These are phyloP conservation scores for Yarrowia sp. DNA, from an alignment of 805 yeast genomes.

Conservation along the genomic window DNA sequence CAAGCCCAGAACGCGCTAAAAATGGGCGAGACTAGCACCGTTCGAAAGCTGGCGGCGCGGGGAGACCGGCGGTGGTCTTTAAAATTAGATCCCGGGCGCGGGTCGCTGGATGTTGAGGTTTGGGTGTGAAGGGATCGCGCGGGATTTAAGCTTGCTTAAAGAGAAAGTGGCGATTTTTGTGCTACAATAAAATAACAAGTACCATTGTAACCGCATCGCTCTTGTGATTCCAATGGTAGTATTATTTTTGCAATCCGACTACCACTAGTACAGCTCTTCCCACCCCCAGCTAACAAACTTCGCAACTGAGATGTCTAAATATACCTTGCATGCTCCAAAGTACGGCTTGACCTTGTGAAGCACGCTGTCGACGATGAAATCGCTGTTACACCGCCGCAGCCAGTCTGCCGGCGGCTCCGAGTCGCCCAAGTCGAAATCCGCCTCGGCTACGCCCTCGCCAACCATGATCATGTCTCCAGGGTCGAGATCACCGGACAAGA, in stretches of 20 bases:
- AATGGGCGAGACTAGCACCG: neutral
- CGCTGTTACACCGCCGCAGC: constrained; percentile 18
- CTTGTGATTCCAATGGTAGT: no score
- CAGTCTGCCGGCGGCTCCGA: constrained; percentile 8
- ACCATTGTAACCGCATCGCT: no score
- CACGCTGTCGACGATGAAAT: neutral
- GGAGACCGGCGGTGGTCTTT: neutral
- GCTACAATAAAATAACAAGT: no score
- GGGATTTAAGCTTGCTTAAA: no score
- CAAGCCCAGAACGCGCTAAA: neutral
- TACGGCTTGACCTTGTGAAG: neutral
- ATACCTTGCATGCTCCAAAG: neutral
- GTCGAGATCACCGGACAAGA: constrained; percentile 4
- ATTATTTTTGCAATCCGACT: no score
- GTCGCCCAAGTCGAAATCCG: neutral
- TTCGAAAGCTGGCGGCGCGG: neutral
- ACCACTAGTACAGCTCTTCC: neutral
- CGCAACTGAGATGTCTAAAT: neutral
- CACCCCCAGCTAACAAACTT: neutral
- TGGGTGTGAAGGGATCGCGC: no score
- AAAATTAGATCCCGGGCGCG: neutral
- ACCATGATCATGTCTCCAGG: constrained; percentile 1
- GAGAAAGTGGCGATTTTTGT: no score
- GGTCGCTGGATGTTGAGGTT: neutral
- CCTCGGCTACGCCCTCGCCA: neutral